These are phyloP conservation scores for Diaporthe eres DNA, from an alignment of 2,329 filamentous ascomycete species.

Conservation along the genomic window DNA sequence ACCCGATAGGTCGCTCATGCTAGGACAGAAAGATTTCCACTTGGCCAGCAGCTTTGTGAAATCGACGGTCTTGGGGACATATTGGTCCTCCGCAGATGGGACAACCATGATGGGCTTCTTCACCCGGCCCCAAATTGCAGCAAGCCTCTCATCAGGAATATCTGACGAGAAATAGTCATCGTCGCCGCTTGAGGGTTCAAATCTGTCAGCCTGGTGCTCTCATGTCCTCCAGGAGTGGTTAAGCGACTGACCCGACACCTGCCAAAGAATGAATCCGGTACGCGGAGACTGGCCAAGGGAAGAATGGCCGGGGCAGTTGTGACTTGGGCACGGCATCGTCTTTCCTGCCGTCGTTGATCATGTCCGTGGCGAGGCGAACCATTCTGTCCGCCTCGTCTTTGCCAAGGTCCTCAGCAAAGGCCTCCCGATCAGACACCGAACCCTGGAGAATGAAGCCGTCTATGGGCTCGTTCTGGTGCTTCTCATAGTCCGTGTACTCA, in stretches of 20 bases:
- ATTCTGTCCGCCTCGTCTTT: conserved; percentile 59
- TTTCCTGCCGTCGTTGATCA: conserved; percentile 68
- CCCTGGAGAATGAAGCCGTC: conserved; percentile 87
- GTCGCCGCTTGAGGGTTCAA: conserved; percentile 66
- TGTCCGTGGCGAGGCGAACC: conserved; percentile 64
- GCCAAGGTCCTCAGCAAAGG: conserved; percentile 61
- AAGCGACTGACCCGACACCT: conserved; percentile 62
- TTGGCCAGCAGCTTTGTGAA: conserved; percentile 68
- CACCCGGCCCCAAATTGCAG: conserved; percentile 76
- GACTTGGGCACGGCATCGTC: conserved; percentile 68
- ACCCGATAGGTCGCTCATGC: conserved; percentile 65
- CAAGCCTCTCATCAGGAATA: conserved; percentile 69
- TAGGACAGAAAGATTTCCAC: conserved; percentile 65
- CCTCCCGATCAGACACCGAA: conserved; percentile 83
- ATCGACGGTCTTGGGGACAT: conserved; percentile 71
- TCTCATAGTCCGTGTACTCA: conserved; percentile 64
- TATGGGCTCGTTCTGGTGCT: conserved; percentile 65
- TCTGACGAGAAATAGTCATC: conserved; percentile 94
- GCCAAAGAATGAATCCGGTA: conserved; percentile 66
- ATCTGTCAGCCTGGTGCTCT: background rate
- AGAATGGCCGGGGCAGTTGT: conserved; percentile 57
- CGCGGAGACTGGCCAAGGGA: conserved; percentile 62
- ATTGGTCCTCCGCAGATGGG: conserved; percentile 77
- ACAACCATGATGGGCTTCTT: conserved; percentile 74
- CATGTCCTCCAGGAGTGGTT: background rate